Percentiles rank a stretch among this genome's conserved stretches.
Evolutionary conservation across 371 early-diverging fungal genomes (phyloP).

Genomic region (Apophysomyces trapeziformis): DNA sequence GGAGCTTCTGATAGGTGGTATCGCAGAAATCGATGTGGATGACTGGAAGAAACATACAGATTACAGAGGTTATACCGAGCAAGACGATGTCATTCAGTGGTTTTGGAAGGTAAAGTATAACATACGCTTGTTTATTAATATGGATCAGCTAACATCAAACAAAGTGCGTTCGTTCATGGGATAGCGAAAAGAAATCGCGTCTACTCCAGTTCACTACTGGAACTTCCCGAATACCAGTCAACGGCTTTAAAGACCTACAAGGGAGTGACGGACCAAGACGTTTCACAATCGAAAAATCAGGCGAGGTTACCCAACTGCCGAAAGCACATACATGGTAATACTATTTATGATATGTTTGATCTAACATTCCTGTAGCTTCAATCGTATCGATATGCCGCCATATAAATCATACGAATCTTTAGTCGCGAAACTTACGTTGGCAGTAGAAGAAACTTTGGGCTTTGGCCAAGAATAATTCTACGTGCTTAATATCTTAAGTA

Average conservation of each 20-base stretch:
- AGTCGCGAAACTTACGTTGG: conserved; percentile 83
- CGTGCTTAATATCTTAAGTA: background rate
- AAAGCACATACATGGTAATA: conserved; percentile 93
- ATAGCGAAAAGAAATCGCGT: conserved; percentile 92
- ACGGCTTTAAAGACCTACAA: conserved; percentile 98
- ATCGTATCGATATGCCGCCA: conserved; percentile 94
- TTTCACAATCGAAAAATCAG: conserved; percentile 96
- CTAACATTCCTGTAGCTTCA: conserved; percentile 68
- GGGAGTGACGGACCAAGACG: conserved; percentile 96
- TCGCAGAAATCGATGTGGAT: conserved; percentile 98
- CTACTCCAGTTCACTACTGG: conserved; percentile 98
- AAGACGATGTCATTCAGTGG: conserved; percentile 94
- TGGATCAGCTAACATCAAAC: background rate
- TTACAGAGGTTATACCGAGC: conserved; percentile 95
- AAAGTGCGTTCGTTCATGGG: conserved; percentile 82
- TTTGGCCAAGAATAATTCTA: conserved; percentile 76
- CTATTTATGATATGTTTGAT: conserved; percentile 12
- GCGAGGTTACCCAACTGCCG: conserved; percentile 83
- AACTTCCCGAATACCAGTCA: conserved; percentile 97
- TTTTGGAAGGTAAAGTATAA: conserved; percentile 87
- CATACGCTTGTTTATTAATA: background rate
- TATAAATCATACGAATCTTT: conserved; percentile 77
- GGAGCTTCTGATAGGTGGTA: conserved; percentile 96
- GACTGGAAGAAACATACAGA: conserved; percentile 99
- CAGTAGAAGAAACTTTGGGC: conserved; percentile 92